phyloP scores from a whole-genome alignment of 768 basidiomycete genomes.

The Hydnum rufescens region DNA sequence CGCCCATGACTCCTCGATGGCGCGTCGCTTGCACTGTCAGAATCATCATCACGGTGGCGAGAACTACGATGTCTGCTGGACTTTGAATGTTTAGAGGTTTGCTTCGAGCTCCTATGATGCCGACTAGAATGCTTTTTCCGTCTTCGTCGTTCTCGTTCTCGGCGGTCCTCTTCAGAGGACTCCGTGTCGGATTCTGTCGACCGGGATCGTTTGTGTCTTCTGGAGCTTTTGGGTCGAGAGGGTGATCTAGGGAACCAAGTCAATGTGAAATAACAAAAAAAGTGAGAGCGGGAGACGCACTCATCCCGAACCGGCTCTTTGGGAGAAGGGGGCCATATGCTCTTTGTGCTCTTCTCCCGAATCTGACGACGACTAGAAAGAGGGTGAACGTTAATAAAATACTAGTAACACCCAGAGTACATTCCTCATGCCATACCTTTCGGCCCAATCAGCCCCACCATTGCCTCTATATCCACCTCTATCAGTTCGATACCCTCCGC shows the following conservation, averaged over 20 bases:
- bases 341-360: constrained; percentile 33
- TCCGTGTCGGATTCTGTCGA: background rate
- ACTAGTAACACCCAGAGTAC: constrained; percentile 2
- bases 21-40: constrained; percentile 22
- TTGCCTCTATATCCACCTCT: constrained; percentile 20
- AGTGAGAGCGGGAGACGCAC: constrained; percentile 22
- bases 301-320: constrained; percentile 38
- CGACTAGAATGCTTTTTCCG: constrained; percentile 5
- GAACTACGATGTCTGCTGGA: constrained; percentile 2
- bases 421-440: constrained; percentile 30
- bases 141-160: constrained; percentile 2
- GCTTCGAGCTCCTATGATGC: background rate
- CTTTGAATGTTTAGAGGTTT: background rate
- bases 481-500: constrained; percentile 19
- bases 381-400: background rate
- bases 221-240: constrained; percentile 31
- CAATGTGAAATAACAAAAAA: constrained; percentile 3
- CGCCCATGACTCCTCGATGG: constrained; percentile 32
- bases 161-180: constrained; percentile 5
- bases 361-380: constrained; percentile 44
- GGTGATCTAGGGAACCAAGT: constrained; percentile 35
- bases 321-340: constrained; percentile 73
- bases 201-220: constrained; percentile 23
- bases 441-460: constrained; percentile 36
- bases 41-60: constrained; percentile 12